Percentiles rank a stretch among this genome's conserved stretches.
phyloP scores from a whole-genome alignment of 495 filamentous ascomycete species.

The Podospora pseudopauciseta region DNA sequence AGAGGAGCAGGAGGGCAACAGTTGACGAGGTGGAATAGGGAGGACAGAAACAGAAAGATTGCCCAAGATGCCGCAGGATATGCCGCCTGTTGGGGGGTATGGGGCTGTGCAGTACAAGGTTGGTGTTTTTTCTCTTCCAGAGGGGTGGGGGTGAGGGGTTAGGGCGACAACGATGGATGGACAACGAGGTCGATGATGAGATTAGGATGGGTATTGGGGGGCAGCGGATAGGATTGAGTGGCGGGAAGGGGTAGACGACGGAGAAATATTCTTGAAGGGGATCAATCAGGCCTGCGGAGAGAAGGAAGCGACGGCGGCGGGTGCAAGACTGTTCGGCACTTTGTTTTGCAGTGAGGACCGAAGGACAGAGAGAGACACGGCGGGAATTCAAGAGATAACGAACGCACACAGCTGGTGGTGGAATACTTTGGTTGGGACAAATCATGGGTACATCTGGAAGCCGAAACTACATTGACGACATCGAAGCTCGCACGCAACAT shows the following conservation, averaged over 20 bases:
- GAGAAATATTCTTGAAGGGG: neutral
- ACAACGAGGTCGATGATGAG: too few relatives aligned
- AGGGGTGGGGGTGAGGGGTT: neutral
- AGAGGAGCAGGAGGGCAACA: neutral
- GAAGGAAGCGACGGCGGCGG: too few relatives aligned
- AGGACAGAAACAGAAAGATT: slow-evolving; percentile 11
- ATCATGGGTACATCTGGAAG: too few relatives aligned
- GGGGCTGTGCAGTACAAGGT: slow-evolving; percentile 95
- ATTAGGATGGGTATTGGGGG: neutral
- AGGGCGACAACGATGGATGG: too few relatives aligned
- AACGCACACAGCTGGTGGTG: too few relatives aligned
- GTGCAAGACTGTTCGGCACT: too few relatives aligned
- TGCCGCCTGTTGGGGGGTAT: slow-evolving; percentile 93
- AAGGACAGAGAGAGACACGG: too few relatives aligned
- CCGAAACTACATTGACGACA: too few relatives aligned
- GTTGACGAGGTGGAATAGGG: neutral
- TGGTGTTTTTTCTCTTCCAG: slow-evolving; percentile 25
- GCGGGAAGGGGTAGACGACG: neutral
- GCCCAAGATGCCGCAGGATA: slow-evolving; percentile 72
- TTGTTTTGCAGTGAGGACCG: too few relatives aligned
- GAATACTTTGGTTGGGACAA: too few relatives aligned
- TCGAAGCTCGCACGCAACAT: too few relatives aligned
- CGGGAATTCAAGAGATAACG: too few relatives aligned
- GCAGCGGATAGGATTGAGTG: neutral
- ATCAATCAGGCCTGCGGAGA: neutral